These are phyloP conservation scores for Trichocladium uniseriatum DNA, from an alignment of 495 filamentous ascomycete genomes.

Conservation along the genomic window DNA sequence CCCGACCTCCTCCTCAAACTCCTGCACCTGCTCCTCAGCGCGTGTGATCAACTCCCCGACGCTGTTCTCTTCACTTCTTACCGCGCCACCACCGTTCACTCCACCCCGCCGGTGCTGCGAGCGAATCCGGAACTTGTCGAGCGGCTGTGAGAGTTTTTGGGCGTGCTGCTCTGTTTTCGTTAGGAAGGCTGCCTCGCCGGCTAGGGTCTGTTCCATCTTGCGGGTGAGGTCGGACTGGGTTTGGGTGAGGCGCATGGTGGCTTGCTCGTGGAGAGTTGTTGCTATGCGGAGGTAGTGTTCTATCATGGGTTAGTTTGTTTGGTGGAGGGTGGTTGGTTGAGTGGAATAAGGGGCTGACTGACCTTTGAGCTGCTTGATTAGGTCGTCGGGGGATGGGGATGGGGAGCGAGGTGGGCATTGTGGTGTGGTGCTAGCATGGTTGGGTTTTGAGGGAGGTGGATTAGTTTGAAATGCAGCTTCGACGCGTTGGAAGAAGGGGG, in stretches of 20 bases:
- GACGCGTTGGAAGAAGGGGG: constrained; percentile 11
- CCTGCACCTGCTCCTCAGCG: constrained; percentile 15
- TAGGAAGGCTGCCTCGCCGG: constrained; percentile 15
- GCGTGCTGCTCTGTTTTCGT: constrained; percentile 6
- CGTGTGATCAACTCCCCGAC: constrained; percentile 16
- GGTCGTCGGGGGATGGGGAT: constrained; percentile 7
- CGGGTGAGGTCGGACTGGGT: constrained; percentile 11
- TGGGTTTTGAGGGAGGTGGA: not conserved
- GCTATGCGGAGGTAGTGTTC: constrained; percentile 17
- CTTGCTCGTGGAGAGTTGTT: constrained; percentile 8
- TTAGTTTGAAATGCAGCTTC: constrained; percentile 9
- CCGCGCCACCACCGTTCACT: constrained; percentile 1
- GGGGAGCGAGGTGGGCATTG: not conserved
- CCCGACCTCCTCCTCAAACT: constrained; percentile 17
- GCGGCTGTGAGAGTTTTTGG: constrained; percentile 4
- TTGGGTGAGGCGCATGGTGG: constrained; percentile 14
- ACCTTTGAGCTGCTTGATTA: constrained; percentile 18
- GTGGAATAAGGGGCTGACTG: not conserved
- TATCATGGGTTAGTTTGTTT: not conserved
- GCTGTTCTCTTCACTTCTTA: constrained; percentile 7
- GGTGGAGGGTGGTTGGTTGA: not conserved
- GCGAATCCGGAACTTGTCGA: constrained; percentile 7
- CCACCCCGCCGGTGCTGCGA: constrained; percentile 2
- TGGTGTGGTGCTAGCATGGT: not conserved
- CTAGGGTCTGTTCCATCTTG: constrained; percentile 3